Conservation (phyloP, 345 rosid species). For the Streptanthus diversifolius region DNA sequence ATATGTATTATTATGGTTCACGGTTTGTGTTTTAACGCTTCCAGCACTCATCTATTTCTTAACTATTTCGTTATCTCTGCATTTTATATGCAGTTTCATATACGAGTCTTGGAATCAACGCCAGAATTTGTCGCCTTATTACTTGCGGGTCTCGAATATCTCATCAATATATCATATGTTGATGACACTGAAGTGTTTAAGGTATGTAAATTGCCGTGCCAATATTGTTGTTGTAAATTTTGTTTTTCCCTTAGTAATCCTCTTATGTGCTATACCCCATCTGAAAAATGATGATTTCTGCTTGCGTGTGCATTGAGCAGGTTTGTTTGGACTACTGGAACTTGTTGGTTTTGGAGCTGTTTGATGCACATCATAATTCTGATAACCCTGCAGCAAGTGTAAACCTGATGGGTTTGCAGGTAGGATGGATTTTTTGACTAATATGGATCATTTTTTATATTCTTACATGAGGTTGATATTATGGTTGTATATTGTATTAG, state of each 20-base stretch:
- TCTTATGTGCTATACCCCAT: conserved; percentile 1
- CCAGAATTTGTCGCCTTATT: conserved; percentile 63
- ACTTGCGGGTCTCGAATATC: conserved; percentile 84
- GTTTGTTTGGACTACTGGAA: conserved; percentile 99
- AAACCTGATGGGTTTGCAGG: conserved; percentile 85
- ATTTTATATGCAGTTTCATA: conserved; percentile 61
- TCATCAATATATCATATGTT: conserved; percentile 84
- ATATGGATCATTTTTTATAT: neutral
- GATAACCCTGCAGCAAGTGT: conserved; percentile 75
- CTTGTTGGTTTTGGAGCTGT: conserved; percentile 81
- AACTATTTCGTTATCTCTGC: neutral
- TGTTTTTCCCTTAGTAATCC: neutral
- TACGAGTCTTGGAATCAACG: conserved; percentile 67
- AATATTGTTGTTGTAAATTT: neutral
- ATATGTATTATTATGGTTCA: neutral
- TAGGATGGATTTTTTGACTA: conserved; percentile 30
- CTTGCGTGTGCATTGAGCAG: conserved; percentile 39
- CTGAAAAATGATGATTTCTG: conserved; percentile 8
- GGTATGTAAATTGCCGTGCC: conserved; percentile 43
- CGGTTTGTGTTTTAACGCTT: neutral
- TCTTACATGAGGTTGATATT: neutral
- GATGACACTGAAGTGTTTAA: conserved; percentile 99
- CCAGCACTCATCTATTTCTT: neutral
- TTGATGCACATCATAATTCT: conserved; percentile 73
- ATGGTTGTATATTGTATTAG: conserved; percentile 1